Evolutionary conservation across 495 filamentous ascomycete species (phyloP), one percentile per base, ranked within the genome.

Genomic region (Penicillium diatomitis): DNA sequence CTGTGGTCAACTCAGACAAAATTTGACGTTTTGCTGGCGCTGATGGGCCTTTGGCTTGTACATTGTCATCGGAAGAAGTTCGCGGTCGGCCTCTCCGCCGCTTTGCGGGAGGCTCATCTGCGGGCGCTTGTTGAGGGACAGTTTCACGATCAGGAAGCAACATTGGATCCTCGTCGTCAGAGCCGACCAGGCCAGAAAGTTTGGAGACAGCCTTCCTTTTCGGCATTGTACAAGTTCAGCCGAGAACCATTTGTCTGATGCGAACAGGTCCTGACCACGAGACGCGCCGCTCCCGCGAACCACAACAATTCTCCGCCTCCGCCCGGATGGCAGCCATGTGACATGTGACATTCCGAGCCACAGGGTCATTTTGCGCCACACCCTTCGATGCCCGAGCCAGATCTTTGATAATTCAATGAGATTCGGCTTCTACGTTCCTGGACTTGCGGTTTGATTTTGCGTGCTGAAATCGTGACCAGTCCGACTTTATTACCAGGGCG

Each of bases 161-260:
- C 46, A 67, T 67, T 32, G 73, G 69, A 64, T 85, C 81, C 42
- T 88, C 85, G 52, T 81, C 79, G 46, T 86, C 83, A 36, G 81
- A 85, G 50, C 81, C 84, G 34, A 83, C 70, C 41, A 85, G 67
- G n/a, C 72, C 77, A 50, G 83, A 77, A 28, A 87, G 56, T 33
- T 75, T 79, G 31, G 75, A 65, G 28, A 72, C 50, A n/a, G 66
- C 66, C 50, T 73, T 79, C 46, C 66, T 62, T 54, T 77, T 79
- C 28, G 79, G 71, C 80, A 83, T 83, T 41, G 41, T 56, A 50
- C 42, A 52, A 44, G 20, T 51, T 36, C 10, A 32, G 12, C 12
- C 11, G 8, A 12, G 12, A 32, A 36, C 12, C 32, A 39, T 49
- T 44, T 11, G 28, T 49, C 32, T 8, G 40, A 43, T 43, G 40